Percentiles rank a stretch among this genome's conserved stretches.
Evolutionary conservation across 768 basidiomycete species (phyloP).

Genomic region (Trametopsis cervina): DNA sequence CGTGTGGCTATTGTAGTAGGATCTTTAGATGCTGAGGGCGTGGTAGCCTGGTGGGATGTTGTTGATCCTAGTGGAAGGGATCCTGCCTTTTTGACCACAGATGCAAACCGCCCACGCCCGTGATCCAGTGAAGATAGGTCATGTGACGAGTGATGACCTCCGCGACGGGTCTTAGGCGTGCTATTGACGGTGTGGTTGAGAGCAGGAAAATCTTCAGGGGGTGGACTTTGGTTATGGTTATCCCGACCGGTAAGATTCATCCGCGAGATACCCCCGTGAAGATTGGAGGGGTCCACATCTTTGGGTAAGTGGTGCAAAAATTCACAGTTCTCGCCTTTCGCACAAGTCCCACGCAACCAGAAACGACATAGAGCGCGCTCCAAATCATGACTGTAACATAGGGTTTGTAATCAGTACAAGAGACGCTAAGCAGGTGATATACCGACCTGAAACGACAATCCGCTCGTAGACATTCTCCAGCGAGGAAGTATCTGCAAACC

Average conservation of each 20-base stretch:
- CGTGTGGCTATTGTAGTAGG: conserved; percentile 40
- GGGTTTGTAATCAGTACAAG: no score
- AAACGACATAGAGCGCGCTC: conserved; percentile 94
- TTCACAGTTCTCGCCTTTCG: conserved; percentile 94
- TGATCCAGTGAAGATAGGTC: conserved; percentile 60
- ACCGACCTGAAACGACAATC: conserved; percentile 96
- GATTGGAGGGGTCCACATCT: conserved; percentile 69
- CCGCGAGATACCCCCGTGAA: conserved; percentile 63
- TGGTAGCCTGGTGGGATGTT: conserved; percentile 22
- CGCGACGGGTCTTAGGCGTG: conserved; percentile 39
- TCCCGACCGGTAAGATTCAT: conserved; percentile 46
- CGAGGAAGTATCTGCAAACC: conserved; percentile 94
- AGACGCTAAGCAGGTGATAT: conserved; percentile 4
- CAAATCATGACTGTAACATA: conserved; percentile 70
- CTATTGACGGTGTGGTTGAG: conserved; percentile 36
- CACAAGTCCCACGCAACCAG: conserved; percentile 96
- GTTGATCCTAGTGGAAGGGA: conserved; percentile 10
- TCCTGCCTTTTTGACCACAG: conserved; percentile 72
- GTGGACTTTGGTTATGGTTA: conserved; percentile 30
- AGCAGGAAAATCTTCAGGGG: conserved; percentile 68
- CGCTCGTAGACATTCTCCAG: conserved; percentile 90
- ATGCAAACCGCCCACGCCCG: conserved; percentile 81
- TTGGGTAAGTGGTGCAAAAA: conserved; percentile 90
- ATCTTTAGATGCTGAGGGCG: conserved; percentile 21
- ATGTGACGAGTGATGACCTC: conserved; percentile 29